Evolutionary conservation across 192 early-diverging fungal genomes (phyloP).

Genomic region (Coemansia sp.): DNA sequence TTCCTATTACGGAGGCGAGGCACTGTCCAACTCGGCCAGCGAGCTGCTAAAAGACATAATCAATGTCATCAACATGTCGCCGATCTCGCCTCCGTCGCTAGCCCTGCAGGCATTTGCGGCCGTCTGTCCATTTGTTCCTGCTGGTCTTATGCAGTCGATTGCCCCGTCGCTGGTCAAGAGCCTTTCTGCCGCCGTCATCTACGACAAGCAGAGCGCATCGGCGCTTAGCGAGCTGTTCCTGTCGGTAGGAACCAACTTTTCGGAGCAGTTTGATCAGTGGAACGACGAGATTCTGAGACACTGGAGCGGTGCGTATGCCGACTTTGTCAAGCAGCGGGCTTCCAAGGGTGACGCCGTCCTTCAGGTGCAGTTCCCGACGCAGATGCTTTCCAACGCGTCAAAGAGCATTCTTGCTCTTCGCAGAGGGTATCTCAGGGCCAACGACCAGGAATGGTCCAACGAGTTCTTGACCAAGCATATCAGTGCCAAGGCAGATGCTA

Average conservation of each 20-base stretch:
- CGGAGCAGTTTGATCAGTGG: slow-evolving; percentile 18
- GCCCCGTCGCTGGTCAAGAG: slow-evolving; percentile 11
- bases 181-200: slow-evolving; percentile 26
- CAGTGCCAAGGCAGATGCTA: slow-evolving; percentile 5
- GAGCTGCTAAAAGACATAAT: slow-evolving; percentile 17
- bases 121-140: slow-evolving; percentile 26
- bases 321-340: slow-evolving; percentile 15
- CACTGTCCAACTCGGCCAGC: slow-evolving; percentile 6
- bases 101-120: slow-evolving; percentile 34
- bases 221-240: slow-evolving; percentile 29
- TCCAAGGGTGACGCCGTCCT: slow-evolving; percentile 18
- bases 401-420: slow-evolving; percentile 35
- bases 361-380: slow-evolving; percentile 34
- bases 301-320: slow-evolving; percentile 17
- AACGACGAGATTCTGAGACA: slow-evolving; percentile 8
- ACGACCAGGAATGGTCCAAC: slow-evolving; percentile 20
- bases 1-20: slow-evolving; percentile 20
- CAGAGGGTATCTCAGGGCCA: slow-evolving; percentile 22
- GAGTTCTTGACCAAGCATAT: slow-evolving; percentile 19
- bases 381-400: slow-evolving; percentile 19
- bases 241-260: slow-evolving; percentile 22
- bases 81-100: slow-evolving; percentile 24
- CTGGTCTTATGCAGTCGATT: slow-evolving; percentile 3
- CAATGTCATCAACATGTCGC: slow-evolving; percentile 20
- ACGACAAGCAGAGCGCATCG: slow-evolving; percentile 19